Evolutionary conservation across 2,329 filamentous ascomycete species (phyloP).

Genomic region (Triangularia verruculosa): DNA sequence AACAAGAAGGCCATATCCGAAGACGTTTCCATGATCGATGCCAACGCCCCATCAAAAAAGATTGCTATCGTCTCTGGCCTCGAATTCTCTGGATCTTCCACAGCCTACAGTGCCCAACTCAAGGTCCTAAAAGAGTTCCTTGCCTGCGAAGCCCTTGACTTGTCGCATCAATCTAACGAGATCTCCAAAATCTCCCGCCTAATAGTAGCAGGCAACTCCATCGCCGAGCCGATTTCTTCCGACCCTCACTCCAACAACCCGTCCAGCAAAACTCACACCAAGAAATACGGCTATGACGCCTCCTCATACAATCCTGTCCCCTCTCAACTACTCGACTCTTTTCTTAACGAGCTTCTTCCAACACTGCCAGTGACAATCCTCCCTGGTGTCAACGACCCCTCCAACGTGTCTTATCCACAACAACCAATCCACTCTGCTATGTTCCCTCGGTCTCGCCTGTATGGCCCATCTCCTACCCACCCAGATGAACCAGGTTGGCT

Average conservation of each 20-base stretch:
- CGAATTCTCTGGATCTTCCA: constrained; percentile 71
- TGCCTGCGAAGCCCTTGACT: constrained; percentile 72
- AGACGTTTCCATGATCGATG: constrained; percentile 57
- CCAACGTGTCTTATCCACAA: constrained; percentile 85
- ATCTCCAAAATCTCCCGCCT: constrained; percentile 73
- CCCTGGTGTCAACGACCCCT: constrained; percentile 79
- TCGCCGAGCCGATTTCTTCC: constrained; percentile 42
- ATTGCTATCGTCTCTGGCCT: constrained; percentile 88
- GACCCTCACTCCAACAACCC: constrained; percentile 33
- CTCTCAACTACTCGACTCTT: constrained; percentile 77
- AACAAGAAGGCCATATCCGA: constrained; percentile 43
- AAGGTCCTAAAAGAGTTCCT: constrained; percentile 65
- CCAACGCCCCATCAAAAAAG: constrained; percentile 39
- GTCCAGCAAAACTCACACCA: constrained; percentile 28
- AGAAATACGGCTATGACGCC: constrained; percentile 91
- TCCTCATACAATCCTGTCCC: constrained; percentile 83
- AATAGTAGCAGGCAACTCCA: constrained; percentile 88
- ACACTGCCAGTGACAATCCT: constrained; percentile 86
- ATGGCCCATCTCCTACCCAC: constrained; percentile 49
- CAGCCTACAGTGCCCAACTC: constrained; percentile 69
- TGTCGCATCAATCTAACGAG: constrained; percentile 52
- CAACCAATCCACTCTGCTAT: constrained; percentile 91
- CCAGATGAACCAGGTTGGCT: constrained; percentile 65
- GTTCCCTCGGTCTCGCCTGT: constrained; percentile 74
- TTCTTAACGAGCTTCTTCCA: constrained; percentile 77